Conservation (phyloP, 2,329 filamentous ascomycete species). For the Zymoseptoria ardabiliae region DNA sequence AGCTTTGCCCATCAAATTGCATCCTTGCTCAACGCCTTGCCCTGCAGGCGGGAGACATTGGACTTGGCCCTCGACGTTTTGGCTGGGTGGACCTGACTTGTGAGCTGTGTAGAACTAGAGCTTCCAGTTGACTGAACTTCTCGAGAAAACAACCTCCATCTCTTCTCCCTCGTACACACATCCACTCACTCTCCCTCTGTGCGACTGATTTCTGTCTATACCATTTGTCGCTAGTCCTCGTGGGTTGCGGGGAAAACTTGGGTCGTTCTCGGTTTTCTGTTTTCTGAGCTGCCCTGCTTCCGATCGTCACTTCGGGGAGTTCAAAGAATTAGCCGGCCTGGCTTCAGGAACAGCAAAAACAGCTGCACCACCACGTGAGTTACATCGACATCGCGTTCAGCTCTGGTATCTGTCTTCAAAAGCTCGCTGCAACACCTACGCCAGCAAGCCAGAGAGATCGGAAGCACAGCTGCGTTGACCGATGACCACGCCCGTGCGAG, state of each 20-base stretch:
- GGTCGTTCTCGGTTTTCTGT: background rate
- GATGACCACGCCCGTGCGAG: conserved; percentile 18
- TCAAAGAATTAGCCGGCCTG: background rate
- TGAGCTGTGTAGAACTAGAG: background rate
- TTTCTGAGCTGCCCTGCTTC: background rate
- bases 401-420: background rate
- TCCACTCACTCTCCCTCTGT: background rate
- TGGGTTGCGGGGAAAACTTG: background rate
- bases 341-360: background rate
- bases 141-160: background rate
- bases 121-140: background rate
- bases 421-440: background rate
- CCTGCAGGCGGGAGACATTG: background rate
- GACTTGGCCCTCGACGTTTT: background rate
- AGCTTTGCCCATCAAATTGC: background rate
- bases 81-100: background rate
- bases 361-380: background rate
- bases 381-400: background rate
- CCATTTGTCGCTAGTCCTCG: too few species aligned
- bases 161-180: background rate
- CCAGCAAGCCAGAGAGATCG: background rate
- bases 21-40: background rate
- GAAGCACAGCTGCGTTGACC: conserved; percentile 1
- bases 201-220: background rate
- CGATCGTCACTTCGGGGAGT: background rate